A percentile compares a stretch with the other conserved stretches of the same genome.
Evolutionary conservation across 208 protist species (phyloP).

Genomic region (Dictyostelium gargantuum): DNA sequence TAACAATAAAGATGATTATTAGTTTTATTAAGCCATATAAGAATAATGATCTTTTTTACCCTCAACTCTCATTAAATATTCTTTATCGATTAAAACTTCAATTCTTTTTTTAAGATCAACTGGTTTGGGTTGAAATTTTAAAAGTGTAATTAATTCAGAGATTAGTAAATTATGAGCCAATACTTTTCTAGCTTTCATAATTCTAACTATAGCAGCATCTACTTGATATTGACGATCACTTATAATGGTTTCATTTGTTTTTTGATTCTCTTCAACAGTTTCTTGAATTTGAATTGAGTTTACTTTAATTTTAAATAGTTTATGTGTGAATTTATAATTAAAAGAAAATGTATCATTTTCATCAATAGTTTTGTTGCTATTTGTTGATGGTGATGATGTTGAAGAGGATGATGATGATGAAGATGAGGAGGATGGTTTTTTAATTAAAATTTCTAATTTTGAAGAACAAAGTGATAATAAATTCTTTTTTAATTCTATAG

Average conservation of each 20-base stretch:
- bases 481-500: constrained; percentile 78
- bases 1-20: not conserved
- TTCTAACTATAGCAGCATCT: constrained; percentile 93
- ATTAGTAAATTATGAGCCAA: constrained; percentile 91
- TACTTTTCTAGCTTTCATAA: constrained; percentile 92
- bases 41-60: constrained; percentile 85
- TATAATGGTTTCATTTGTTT: constrained; percentile 87
- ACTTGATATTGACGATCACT: constrained; percentile 90
- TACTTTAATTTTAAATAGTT: constrained; percentile 87
- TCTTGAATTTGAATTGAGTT: constrained; percentile 90
- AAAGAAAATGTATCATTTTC: constrained; percentile 83
- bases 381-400: too few species aligned
- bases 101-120: constrained; percentile 92
- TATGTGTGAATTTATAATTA: constrained; percentile 83
- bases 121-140: constrained; percentile 90
- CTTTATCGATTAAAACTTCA: constrained; percentile 93
- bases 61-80: constrained; percentile 91
- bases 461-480: constrained; percentile 83
- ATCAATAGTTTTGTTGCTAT: constrained; percentile 66
- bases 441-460: constrained; percentile 72
- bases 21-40: constrained; percentile 90
- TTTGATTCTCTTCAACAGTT: constrained; percentile 86
- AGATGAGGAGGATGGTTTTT: not conserved
- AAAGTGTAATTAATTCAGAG: constrained; percentile 83
- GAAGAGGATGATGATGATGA: not conserved